Evolutionary conservation across 2,329 filamentous ascomycete genomes (phyloP).

Genomic region (Botrytis hyacinthi): DNA sequence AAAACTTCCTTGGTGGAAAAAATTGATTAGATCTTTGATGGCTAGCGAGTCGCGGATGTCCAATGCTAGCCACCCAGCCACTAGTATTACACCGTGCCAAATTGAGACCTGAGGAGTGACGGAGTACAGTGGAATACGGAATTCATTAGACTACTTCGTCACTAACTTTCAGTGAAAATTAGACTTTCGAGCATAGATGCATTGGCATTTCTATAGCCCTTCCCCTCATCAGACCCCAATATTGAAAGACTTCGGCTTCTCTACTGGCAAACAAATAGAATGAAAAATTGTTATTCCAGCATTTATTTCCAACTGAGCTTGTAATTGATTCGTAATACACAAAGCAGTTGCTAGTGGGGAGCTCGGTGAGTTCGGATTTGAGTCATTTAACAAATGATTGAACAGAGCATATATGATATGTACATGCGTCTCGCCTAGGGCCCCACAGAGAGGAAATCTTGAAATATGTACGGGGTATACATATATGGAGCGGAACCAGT

Average conservation of each 20-base stretch:
- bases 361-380: neutral
- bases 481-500: neutral
- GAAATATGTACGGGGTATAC: neutral
- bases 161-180: neutral
- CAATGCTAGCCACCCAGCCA: neutral
- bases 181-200: neutral
- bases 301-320: neutral
- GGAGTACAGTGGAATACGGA: neutral
- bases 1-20: neutral
- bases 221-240: neutral
- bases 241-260: neutral
- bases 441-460: neutral
- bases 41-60: neutral
- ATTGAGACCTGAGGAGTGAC: neutral
- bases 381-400: neutral
- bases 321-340: too few relatives aligned
- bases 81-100: neutral
- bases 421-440: neutral
- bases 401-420: neutral
- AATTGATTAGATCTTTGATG: neutral
- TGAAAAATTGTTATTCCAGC: neutral
- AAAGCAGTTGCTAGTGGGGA: neutral
- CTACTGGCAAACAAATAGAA: neutral
- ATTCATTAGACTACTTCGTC: neutral
- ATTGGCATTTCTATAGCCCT: neutral